phyloP scores from a whole-genome alignment of 768 basidiomycete species.

The Holtermanniella nyarrowii region DNA sequence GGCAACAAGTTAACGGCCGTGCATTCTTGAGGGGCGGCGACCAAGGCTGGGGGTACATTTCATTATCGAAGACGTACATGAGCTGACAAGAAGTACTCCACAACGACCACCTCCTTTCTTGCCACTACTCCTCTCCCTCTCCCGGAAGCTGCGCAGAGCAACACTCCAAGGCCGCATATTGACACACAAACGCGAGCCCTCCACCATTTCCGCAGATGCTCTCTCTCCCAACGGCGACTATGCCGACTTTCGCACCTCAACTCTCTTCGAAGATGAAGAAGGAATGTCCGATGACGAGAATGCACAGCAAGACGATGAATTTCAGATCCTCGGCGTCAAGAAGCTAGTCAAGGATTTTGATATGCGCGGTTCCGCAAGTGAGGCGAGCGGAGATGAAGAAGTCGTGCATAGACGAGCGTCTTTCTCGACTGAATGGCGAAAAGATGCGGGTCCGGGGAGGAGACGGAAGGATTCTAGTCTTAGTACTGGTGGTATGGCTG shows the following conservation, averaged over 20 bases:
- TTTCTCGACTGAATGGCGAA: too few species aligned
- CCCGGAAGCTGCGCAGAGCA: slow-evolving; percentile 22
- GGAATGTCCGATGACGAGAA: slow-evolving; percentile 4
- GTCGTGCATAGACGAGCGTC: too few species aligned
- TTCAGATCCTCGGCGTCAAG: slow-evolving; percentile 16
- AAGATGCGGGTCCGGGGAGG: too few species aligned
- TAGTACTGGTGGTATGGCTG: slow-evolving; percentile 13
- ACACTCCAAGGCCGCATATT: slow-evolving; percentile 17
- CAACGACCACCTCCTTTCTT: slow-evolving; percentile 30
- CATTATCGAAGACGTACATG: not conserved
- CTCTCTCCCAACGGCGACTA: not conserved
- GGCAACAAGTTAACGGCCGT: slow-evolving; percentile 21
- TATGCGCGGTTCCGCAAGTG: slow-evolving; percentile 11
- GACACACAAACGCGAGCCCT: not conserved
- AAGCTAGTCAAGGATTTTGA: slow-evolving; percentile 25
- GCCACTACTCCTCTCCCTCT: slow-evolving; percentile 23
- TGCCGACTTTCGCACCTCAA: slow-evolving; percentile 6
- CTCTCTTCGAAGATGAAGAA: slow-evolving; percentile 29
- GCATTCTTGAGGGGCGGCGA: slow-evolving; percentile 21
- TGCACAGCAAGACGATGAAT: not conserved
- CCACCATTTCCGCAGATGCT: slow-evolving; percentile 1
- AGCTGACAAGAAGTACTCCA: not conserved
- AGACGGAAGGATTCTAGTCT: slow-evolving; percentile 1
- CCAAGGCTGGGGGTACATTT: slow-evolving; percentile 23
- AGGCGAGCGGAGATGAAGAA: slow-evolving; percentile 16